phyloP scores from a whole-genome alignment of 768 basidiomycete species.

The Lactarius psammicola region DNA sequence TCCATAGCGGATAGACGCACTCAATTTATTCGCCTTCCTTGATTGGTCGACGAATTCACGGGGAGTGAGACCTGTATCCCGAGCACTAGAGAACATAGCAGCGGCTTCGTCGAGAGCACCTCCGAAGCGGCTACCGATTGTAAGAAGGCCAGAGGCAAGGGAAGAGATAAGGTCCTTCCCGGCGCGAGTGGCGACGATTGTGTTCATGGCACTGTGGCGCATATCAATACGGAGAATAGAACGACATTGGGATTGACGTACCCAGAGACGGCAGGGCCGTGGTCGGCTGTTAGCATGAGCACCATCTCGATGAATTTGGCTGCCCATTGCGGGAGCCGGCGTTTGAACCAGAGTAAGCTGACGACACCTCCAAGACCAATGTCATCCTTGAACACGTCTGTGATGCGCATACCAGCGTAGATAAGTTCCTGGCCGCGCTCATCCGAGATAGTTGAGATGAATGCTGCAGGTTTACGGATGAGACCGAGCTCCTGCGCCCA shows the following conservation, averaged over 20 bases:
- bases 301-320: constrained; percentile 99
- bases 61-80: constrained; percentile 91
- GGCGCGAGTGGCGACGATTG: constrained; percentile 98
- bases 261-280: constrained; percentile 95
- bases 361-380: constrained; percentile 98
- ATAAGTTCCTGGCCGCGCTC: constrained; percentile 98
- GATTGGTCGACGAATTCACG: constrained; percentile 96
- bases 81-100: constrained; percentile 88
- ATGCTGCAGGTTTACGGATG: constrained; percentile 97
- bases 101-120: constrained; percentile 99
- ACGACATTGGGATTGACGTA: constrained; percentile 24
- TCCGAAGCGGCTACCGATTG: constrained; percentile 97
- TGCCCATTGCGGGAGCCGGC: constrained; percentile 86
- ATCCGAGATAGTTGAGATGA: constrained; percentile 99
- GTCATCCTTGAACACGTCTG: constrained; percentile 97
- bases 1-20: constrained; percentile 43
- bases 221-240: constrained; percentile 12
- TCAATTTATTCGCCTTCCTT: constrained; percentile 92
- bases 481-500: constrained; percentile 99
- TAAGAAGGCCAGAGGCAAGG: constrained; percentile 91
- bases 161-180: constrained; percentile 98
- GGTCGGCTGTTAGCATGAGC: constrained; percentile 97
- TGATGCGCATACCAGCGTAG: constrained; percentile 98
- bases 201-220: constrained; percentile 84
- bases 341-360: constrained; percentile 96